Conservation (phyloP, 805 yeast genomes). For the Lipomyces sp. region DNA sequence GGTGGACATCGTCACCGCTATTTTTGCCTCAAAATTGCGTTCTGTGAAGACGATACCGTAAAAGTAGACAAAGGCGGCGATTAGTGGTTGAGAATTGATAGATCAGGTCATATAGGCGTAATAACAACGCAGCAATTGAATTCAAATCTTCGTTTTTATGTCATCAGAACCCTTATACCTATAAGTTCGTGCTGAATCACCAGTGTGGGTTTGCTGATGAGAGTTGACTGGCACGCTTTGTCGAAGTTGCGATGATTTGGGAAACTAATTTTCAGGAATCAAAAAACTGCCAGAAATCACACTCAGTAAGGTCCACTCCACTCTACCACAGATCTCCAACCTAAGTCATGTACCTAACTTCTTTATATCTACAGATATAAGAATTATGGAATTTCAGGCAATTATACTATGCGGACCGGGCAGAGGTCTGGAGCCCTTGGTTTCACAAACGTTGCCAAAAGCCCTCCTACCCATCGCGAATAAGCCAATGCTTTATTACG, state of each 20-base stretch:
- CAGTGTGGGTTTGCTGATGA: neutral
- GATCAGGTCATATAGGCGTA: neutral
- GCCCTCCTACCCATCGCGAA: slow-evolving; percentile 90
- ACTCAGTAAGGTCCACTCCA: neutral
- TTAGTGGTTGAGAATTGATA: neutral
- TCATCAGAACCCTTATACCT: neutral
- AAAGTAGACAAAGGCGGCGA: neutral
- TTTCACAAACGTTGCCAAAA: slow-evolving; percentile 68
- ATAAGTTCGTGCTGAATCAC: neutral
- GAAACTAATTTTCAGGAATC: neutral
- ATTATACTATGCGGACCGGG: slow-evolving; percentile 90
- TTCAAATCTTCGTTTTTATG: neutral
- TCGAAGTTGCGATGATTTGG: neutral
- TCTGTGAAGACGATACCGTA: neutral
- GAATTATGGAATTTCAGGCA: slow-evolving; percentile 86
- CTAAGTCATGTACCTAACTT: neutral
- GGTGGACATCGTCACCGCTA: slow-evolving; percentile 3
- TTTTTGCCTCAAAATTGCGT: neutral
- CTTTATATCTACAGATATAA: neutral
- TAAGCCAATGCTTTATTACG: slow-evolving; percentile 84
- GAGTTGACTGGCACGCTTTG: neutral
- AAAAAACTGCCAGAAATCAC: neutral
- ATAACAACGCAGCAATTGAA: neutral
- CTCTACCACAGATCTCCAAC: neutral
- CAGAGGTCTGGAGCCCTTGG: slow-evolving; percentile 68